These are phyloP conservation scores for Rhynchospora breviuscula DNA, from an alignment of 176 grass and related monocot genomes.

Conservation along the genomic window DNA sequence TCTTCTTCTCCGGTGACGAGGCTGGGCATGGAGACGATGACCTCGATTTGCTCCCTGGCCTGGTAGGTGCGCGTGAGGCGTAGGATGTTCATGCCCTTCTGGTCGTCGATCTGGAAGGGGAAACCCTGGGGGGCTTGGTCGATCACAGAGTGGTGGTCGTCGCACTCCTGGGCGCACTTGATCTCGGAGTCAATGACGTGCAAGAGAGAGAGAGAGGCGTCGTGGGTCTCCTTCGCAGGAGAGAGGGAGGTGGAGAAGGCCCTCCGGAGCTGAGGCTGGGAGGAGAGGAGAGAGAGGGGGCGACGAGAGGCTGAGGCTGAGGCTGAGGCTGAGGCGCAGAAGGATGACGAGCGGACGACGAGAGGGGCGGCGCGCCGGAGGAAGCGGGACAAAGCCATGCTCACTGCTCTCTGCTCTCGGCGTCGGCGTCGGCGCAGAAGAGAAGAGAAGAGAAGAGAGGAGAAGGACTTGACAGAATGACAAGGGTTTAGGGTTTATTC, in stretches of 20 bases:
- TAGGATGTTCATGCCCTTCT: conserved; percentile 44
- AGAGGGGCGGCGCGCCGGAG: conserved; percentile 1
- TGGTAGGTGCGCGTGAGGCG: conserved; percentile 64
- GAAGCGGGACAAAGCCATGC: conserved; percentile 23
- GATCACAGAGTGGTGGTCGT: conserved; percentile 38
- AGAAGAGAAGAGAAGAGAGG: background rate
- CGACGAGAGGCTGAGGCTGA: background rate
- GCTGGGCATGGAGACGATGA: conserved; percentile 80
- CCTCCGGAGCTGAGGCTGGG: background rate
- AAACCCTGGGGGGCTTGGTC: conserved; percentile 65
- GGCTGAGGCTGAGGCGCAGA: background rate
- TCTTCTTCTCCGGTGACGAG: conserved; percentile 59
- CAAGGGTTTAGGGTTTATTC: too few species aligned
- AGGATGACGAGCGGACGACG: background rate
- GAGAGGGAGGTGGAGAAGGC: background rate
- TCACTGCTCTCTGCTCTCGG: too few species aligned
- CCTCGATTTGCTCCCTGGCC: conserved; percentile 50
- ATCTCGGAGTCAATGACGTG: conserved; percentile 69
- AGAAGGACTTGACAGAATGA: too few species aligned
- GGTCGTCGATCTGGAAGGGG: conserved; percentile 72
- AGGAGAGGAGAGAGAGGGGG: conserved; percentile 1
- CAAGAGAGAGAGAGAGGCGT: conserved; percentile 53
- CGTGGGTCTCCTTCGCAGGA: background rate
- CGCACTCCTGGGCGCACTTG: conserved; percentile 58
- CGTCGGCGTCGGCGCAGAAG: background rate